These are phyloP conservation scores for Adansonia gregorii DNA, from an alignment of 441 rosid genomes.

Conservation along the genomic window DNA sequence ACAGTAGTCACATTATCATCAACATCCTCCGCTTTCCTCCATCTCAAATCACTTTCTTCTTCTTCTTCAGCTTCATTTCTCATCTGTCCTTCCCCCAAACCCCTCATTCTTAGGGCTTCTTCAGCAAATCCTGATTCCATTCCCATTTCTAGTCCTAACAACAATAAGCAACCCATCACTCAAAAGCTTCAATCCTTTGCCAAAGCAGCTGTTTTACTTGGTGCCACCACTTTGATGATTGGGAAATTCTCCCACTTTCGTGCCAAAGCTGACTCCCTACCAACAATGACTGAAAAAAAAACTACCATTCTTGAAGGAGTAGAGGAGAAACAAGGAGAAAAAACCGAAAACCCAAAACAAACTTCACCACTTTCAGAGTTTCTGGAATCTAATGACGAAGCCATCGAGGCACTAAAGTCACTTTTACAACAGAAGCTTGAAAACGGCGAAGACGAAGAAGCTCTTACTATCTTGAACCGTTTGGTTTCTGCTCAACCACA, in stretches of 20 bases:
- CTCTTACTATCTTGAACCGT: slow-evolving; percentile 52
- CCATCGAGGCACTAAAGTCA: slow-evolving; percentile 57
- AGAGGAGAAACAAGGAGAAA: slow-evolving; percentile 29
- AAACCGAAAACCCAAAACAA: slow-evolving; percentile 19
- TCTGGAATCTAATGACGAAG: slow-evolving; percentile 57
- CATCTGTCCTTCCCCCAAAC: slow-evolving; percentile 22
- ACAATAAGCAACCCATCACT: slow-evolving; percentile 15
- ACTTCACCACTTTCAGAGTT: slow-evolving; percentile 51
- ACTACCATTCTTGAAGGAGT: slow-evolving; percentile 29
- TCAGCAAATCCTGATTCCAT: slow-evolving; percentile 30
- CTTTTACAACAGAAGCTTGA: slow-evolving; percentile 77
- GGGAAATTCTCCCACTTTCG: slow-evolving; percentile 47
- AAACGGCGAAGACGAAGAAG: slow-evolving; percentile 72
- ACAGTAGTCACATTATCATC: slow-evolving; percentile 39
- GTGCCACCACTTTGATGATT: slow-evolving; percentile 49
- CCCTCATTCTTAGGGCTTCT: slow-evolving; percentile 37
- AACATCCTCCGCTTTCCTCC: slow-evolving; percentile 36
- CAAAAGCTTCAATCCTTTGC: slow-evolving; percentile 49
- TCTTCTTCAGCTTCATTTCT: slow-evolving; percentile 22
- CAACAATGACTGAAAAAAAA: slow-evolving; percentile 38
- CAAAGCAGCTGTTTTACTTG: slow-evolving; percentile 54
- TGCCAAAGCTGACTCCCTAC: slow-evolving; percentile 58
- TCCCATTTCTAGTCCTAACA: slow-evolving; percentile 16
- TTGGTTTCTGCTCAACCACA: slow-evolving; percentile 63
- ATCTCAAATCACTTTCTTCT: slow-evolving; percentile 35